Base-by-base conservation (phyloP, 2,329 filamentous ascomycete genomes). In the Zymoseptoria crescenta region DNA sequence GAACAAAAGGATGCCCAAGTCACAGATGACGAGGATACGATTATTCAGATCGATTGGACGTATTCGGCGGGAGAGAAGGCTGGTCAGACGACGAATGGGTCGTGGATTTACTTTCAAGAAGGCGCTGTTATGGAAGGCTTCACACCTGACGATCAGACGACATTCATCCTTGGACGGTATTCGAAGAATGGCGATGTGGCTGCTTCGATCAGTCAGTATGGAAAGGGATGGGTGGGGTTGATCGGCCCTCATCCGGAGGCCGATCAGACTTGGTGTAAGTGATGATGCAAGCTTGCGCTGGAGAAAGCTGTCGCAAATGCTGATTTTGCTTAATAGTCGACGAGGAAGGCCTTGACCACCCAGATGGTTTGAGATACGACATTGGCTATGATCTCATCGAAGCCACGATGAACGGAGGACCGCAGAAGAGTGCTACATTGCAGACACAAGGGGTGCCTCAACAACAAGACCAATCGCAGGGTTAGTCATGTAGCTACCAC, bases 41-140 rank as follows among this genome's bases (percentile, higher is more conserved):
- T 67, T 24, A 65, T 67, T 13, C 63, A 65, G 57, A 59, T 67
- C 8, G 64, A 67, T 29, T 67, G 63, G 65, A 62, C 53, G 3
- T 67, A 61, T 49, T 57, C 59, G 19, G 54, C 59, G 1, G 64
- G 64, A 2, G 41, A 48, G 9, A 62, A 59, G 10, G 29, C 27
- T 4, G 62, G 64, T 16, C 45, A 56, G 19, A 63, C 58, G 4
- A 59, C 55, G 16, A 55, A 57, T 19, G 60, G 61, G 24, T 55
- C 62, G 10, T 67, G 65, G 65, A 49, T 64, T 54, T 67, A 64
- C 49, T 67, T 67, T 50, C 65, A 67, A 51, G 62, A 65, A 45
- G 63, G 65, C 9, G 56, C 63, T 9, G 59, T 59, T 24, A 62
- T 65, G 20, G 29, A 57, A 20, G 13, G 59, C 1, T 51, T 51